Evolutionary conservation across 768 basidiomycete genomes (phyloP).

Genomic region (Austroboletus eburneus): DNA sequence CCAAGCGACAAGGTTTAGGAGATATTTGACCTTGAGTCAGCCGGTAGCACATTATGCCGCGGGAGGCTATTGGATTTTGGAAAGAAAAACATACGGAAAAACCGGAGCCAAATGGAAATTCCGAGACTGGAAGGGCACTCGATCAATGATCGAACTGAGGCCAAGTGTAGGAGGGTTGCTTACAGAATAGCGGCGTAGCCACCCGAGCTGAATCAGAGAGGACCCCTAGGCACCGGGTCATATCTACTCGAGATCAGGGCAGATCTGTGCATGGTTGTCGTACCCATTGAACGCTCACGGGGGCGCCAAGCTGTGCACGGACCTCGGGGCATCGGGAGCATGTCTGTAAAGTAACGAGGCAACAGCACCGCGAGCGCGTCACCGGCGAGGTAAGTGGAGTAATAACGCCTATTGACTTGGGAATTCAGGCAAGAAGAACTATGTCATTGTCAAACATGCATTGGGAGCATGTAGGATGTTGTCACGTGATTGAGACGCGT

Average conservation of each 20-base stretch:
- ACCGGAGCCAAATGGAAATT: slow-evolving; percentile 14
- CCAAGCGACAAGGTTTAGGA: background rate
- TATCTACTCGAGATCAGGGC: background rate
- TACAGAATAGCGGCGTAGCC: background rate
- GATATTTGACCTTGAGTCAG: too few relatives aligned
- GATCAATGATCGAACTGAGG: slow-evolving; percentile 20
- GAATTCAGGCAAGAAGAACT: too few relatives aligned
- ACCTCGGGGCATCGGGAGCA: too few relatives aligned
- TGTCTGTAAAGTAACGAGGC: too few relatives aligned
- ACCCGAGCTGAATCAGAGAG: background rate
- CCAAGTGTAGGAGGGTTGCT: too few relatives aligned
- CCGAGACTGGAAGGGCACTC: slow-evolving; percentile 4
- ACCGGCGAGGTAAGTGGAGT: background rate
- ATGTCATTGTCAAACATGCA: too few relatives aligned
- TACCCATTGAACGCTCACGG: background rate
- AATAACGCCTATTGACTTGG: too few relatives aligned
- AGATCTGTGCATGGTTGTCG: too few relatives aligned
- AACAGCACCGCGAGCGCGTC: too few relatives aligned
- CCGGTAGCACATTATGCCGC: too few relatives aligned
- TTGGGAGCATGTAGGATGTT: background rate
- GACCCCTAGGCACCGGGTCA: slow-evolving; percentile 11
- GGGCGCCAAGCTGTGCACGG: slow-evolving; percentile 3
- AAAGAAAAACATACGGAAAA: slow-evolving; percentile 6
- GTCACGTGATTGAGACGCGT: slow-evolving; percentile 30
- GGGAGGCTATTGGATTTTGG: too few relatives aligned